Conservation (phyloP, 2,329 filamentous ascomycete genomes). For the Colletotrichum sp. region DNA sequence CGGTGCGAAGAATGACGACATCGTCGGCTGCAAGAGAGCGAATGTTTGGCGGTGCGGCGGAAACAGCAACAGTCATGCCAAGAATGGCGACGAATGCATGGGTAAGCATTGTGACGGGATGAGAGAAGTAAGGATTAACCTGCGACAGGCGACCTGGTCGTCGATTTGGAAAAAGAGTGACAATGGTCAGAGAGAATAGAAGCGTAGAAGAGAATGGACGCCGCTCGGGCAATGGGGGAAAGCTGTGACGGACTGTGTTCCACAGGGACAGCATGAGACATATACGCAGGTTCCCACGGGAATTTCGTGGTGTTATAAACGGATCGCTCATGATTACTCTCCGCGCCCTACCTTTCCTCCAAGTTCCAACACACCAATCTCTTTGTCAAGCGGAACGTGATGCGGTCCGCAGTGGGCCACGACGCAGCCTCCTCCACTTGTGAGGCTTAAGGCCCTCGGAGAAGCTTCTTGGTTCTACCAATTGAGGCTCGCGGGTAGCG, state of each 20-base stretch:
- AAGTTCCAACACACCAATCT: background rate
- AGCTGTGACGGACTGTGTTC: background rate
- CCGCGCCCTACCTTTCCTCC: background rate
- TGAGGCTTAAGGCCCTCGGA: background rate
- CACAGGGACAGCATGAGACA: background rate
- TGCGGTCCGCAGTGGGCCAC: background rate
- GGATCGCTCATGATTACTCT: background rate
- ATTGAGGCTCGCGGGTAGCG: background rate
- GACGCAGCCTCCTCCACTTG: background rate
- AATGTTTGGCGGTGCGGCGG: background rate
- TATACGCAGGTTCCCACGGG: background rate
- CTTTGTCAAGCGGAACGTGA: background rate
- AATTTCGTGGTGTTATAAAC: background rate
- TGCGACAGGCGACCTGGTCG: background rate
- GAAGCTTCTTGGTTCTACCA: background rate
- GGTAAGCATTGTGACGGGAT: background rate
- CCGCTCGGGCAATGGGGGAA: background rate
- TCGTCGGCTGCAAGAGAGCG: constrained; percentile 24
- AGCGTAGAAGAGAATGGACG: background rate
- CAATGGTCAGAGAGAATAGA: background rate
- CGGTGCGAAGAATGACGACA: constrained; percentile 26
- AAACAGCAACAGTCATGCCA: background rate
- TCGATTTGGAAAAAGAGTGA: background rate
- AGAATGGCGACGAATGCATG: background rate
- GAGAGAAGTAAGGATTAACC: background rate